A percentile compares a stretch with the other conserved stretches of the same genome.
These are phyloP conservation scores for Irpex sp. DNA, from an alignment of 1,284 basidiomycete species.

Conservation along the genomic window DNA sequence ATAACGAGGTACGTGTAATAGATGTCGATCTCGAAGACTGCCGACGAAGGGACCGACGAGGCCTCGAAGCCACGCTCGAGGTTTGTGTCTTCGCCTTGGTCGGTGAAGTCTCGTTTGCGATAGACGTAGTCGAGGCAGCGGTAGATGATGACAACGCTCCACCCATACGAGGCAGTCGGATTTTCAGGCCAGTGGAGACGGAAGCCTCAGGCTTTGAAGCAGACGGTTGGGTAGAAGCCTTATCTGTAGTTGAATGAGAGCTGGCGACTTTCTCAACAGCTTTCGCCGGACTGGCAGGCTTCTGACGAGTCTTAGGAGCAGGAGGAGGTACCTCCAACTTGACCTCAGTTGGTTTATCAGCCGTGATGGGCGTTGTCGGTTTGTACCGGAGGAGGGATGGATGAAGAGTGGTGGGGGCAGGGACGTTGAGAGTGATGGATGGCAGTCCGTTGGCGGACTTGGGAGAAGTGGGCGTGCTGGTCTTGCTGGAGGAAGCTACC, in stretches of 20 bases:
- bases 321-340: constrained; percentile 1
- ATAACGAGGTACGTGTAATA: constrained; percentile 4
- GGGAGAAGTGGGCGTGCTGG: background rate
- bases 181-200: constrained; percentile 10
- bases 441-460: background rate
- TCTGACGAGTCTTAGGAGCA: background rate
- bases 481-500: background rate
- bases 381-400: constrained; percentile 10
- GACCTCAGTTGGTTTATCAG: background rate
- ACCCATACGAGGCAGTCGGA: constrained; percentile 11
- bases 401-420: constrained; percentile 11
- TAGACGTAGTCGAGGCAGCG: background rate
- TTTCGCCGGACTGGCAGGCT: background rate
- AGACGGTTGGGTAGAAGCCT: background rate
- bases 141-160: background rate
- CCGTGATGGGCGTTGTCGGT: background rate
- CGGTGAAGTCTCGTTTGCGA: background rate
- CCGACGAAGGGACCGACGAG: constrained; percentile 9
- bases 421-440: constrained; percentile 8
- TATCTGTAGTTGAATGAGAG: background rate
- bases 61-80: background rate
- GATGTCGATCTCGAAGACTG: constrained; percentile 6
- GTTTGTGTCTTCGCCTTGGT: constrained; percentile 1
- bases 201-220: background rate
- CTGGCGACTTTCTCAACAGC: background rate